Base-by-base conservation (phyloP, 2,329 filamentous ascomycete genomes). In the Stemphylium beticola region DNA sequence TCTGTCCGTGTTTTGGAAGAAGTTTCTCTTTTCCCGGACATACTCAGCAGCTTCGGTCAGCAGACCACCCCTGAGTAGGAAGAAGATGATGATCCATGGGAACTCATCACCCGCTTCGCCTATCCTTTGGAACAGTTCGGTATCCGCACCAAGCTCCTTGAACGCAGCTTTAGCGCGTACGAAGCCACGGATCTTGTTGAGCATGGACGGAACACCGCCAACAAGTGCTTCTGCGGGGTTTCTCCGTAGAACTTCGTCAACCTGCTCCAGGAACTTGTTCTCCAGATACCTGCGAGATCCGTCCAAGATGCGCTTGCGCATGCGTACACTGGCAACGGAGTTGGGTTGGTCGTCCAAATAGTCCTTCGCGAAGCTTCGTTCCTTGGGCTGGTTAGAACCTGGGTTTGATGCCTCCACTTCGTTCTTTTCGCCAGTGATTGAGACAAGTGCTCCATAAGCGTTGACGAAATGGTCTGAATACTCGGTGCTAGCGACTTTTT, bases 51-150 rank as follows among this genome's bases (percentile, higher is more conserved):
- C 93, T 74, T 98, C 93, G 14, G 84, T 83, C 47, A 95, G 83
- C 62, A 96, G 88, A 44, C 95, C 95, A 58, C 89, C 89, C 40
- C 95, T 87, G 20, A 99, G 80, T 36, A 98, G 84, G 76, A 92
- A 98, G 79, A 96, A 99, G 39, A 99, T 87, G 44, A 97, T 83
- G 38, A 93, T 92, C 95, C 95, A 99, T 60, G 93, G 89, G 68
- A 89, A 95, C 72, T 96, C 93, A 46, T 90, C 87, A 37, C 87
- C 75, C 12, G 71, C 58, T 20, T 71, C 71, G 26, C 77, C 86
- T 42, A 93, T 83, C 73, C 87, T 86, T 74, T 96, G 91, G 41
- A 97, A 81, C 61, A 93, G 87, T 4, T 88, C 85, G 58, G 89
- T 91, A 70, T 96, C 91, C 2, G 89, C 87, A 2, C 90, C 90